Evolutionary conservation across 371 early-diverging fungal species (phyloP).

Genomic region (Mortierella sp.): DNA sequence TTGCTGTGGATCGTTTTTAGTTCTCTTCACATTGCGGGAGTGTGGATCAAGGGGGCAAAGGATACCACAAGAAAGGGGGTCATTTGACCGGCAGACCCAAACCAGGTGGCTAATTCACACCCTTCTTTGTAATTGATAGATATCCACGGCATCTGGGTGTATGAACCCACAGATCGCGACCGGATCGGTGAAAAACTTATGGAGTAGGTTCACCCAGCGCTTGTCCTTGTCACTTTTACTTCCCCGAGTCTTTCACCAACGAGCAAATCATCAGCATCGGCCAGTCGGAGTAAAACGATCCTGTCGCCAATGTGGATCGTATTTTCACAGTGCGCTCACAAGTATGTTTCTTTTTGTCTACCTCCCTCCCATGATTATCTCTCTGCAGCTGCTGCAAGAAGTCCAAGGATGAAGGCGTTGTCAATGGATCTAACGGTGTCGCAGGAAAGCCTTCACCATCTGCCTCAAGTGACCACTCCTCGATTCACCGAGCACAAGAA

Average conservation of each 20-base stretch:
- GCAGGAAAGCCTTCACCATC: conserved; percentile 1
- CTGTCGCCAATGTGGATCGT: conserved; percentile 4
- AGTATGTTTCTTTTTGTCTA: background rate
- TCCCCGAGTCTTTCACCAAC: background rate
- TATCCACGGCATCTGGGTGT: conserved; percentile 84
- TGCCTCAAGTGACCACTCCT: background rate
- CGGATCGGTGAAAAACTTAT: conserved; percentile 71
- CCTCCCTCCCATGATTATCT: background rate
- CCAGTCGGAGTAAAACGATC: conserved; percentile 10
- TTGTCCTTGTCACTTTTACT: background rate
- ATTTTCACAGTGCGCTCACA: conserved; percentile 12
- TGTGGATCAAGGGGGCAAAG: background rate
- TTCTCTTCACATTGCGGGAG: background rate
- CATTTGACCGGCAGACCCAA: background rate
- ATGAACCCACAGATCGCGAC: conserved; percentile 75
- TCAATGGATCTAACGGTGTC: background rate
- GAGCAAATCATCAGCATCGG: background rate
- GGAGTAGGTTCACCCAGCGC: conserved; percentile 60
- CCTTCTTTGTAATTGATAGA: conserved; percentile 42
- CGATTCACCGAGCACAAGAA: background rate
- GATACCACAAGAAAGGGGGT: background rate
- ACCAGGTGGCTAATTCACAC: background rate
- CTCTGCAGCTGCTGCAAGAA: conserved; percentile 29
- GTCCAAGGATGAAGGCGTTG: conserved; percentile 21
- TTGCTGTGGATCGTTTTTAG: background rate